Base-by-base conservation (phyloP, 352 stramenopile species). In the Phytophthora ohioensis region DNA sequence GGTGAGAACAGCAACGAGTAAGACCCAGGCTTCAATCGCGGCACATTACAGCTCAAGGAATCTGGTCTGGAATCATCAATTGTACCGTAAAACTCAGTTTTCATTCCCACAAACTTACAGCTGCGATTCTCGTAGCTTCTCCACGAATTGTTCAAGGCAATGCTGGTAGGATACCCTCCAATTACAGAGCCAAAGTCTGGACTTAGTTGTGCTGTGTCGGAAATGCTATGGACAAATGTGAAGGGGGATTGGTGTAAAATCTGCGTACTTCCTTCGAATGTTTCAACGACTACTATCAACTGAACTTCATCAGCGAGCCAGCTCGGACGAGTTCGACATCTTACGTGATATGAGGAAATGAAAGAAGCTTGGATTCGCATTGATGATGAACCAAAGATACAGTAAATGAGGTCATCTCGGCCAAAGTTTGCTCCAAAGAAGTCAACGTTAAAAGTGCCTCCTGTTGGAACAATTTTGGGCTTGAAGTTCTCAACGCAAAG, bases 1-100 rank as follows among this genome's bases (percentile, higher is more conserved):
- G 74, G 71, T 4, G 77, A 80, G 17, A 85, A 64, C 34, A 66
- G 31, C 10, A 85, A 45, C 13, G 42, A 67, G 47, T 87, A 87
- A 1, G 56, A 21, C 13, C 75, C 77, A 21, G 49, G 12, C 15
- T 45, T 42, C 10, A 85, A 59, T 38, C 13, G 27, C 4, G 80
- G 77, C 3, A 77, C 75, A 9, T 55, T 36, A 48, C 69, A 85
- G 7, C 12, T 10, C 4, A 84, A 13, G 12, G 34, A 51, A 38
- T 15, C 35, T 2, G 30, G 32, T 35, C 30, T 49, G 5, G 49
- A 53, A 34, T 3, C 36, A 43, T 46, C 4, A 54, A 66, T 39
- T 11, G 38, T 30, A 3, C 56, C 48, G 15, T 64, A 51, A 39
- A 49, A 61, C 11, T 67, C 53, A 13, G 35, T 35, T 12, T 68